These are phyloP conservation scores for Nannizzia gypsea DNA, from an alignment of 2,329 filamentous ascomycete genomes.

Conservation along the genomic window DNA sequence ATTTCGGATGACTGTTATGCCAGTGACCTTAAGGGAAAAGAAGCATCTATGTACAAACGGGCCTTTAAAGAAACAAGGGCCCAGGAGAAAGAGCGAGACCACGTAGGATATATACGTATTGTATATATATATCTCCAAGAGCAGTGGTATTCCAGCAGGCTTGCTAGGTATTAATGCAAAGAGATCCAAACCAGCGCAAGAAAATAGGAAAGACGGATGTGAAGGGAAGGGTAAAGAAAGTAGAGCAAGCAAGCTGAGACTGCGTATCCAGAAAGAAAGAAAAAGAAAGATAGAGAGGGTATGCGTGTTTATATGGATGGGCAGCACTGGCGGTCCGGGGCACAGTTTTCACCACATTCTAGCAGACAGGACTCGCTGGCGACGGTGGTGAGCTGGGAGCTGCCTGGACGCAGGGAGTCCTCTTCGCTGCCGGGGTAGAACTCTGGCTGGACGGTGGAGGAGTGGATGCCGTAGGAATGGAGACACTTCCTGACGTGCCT, in stretches of 20 bases:
- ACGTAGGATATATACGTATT: too few relatives aligned
- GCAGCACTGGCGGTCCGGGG: slow-evolving; percentile 32
- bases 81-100: too few relatives aligned
- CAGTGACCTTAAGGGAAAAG: too few relatives aligned
- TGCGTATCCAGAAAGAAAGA: background rate
- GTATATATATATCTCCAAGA: too few relatives aligned
- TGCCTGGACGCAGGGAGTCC: slow-evolving; percentile 15
- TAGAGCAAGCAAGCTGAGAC: background rate
- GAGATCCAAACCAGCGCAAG: too few relatives aligned
- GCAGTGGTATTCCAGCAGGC: too few relatives aligned
- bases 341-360: slow-evolving; percentile 38
- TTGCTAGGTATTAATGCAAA: too few relatives aligned
- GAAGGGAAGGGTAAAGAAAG: background rate
- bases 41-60: too few relatives aligned
- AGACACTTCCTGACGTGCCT: slow-evolving; percentile 73
- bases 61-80: too few relatives aligned
- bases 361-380: slow-evolving; percentile 31
- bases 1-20: too few relatives aligned
- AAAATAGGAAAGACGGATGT: too few relatives aligned
- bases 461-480: slow-evolving; percentile 92
- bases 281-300: background rate
- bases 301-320: slow-evolving; percentile 2
- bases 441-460: slow-evolving; percentile 93
- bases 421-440: slow-evolving; percentile 39
- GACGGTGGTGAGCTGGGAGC: slow-evolving; percentile 3